phyloP scores from a whole-genome alignment of 2,329 filamentous ascomycete genomes.

The Phialophora chinensis region DNA sequence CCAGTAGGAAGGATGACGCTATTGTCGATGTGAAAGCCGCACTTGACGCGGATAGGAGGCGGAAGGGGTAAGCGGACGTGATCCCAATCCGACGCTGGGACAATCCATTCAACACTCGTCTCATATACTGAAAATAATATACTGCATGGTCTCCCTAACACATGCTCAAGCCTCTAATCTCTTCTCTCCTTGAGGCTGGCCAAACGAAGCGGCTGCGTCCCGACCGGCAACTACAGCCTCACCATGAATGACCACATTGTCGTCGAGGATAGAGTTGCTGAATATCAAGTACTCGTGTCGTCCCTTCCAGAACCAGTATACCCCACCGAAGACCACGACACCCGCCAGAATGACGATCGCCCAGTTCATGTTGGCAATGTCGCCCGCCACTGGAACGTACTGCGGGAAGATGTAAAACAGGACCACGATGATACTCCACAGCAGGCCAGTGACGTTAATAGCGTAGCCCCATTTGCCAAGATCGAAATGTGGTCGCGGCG shows the following conservation, averaged over 20 bases:
- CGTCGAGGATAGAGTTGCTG: conserved; percentile 33
- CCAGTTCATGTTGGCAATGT: conserved; percentile 37
- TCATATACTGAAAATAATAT: conserved; percentile 3
- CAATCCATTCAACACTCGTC: background rate
- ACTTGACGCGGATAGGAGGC: conserved; percentile 13
- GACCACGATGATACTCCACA: conserved; percentile 32
- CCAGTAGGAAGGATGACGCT: conserved; percentile 22
- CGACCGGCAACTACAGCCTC: conserved; percentile 27
- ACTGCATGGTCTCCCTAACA: background rate
- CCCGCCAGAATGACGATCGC: conserved; percentile 34
- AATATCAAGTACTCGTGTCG: conserved; percentile 33
- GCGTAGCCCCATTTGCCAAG: conserved; percentile 35
- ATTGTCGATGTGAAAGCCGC: conserved; percentile 20
- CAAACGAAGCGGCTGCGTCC: conserved; percentile 23
- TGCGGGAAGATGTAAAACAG: conserved; percentile 36
- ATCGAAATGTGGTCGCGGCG: conserved; percentile 34
- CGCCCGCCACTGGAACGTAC: conserved; percentile 33
- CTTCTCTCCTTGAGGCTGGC: conserved; percentile 22
- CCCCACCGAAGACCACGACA: conserved; percentile 30
- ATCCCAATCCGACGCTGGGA: background rate
- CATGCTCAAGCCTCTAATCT: conserved; percentile 2
- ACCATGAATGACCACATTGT: conserved; percentile 34
- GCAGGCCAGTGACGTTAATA: conserved; percentile 31
- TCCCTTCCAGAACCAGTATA: conserved; percentile 34
- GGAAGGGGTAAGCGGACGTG: background rate